Conservation (phyloP, 2,329 filamentous ascomycete species). For the Bimuria novae-zelandiae region DNA sequence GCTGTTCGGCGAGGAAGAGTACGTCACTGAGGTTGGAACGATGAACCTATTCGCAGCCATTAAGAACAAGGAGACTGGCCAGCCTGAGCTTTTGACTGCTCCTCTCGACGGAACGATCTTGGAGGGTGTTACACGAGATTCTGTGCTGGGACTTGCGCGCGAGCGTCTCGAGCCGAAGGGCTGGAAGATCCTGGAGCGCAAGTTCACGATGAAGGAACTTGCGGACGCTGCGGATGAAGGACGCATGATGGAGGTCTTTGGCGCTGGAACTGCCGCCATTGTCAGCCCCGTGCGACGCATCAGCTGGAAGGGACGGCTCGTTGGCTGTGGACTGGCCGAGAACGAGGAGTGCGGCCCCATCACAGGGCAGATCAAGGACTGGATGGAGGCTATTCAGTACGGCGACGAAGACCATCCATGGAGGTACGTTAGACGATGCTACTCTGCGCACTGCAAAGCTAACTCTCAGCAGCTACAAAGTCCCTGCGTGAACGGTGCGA, state of each 20-base stretch:
- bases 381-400: slow-evolving; percentile 96
- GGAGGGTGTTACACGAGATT: slow-evolving; percentile 92
- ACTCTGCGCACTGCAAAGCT: slow-evolving; percentile 15
- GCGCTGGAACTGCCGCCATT: slow-evolving; percentile 89
- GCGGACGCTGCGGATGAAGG: slow-evolving; percentile 82
- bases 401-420: slow-evolving; percentile 84
- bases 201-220: slow-evolving; percentile 88
- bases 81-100: slow-evolving; percentile 92
- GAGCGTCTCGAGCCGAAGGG: slow-evolving; percentile 83
- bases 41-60: slow-evolving; percentile 97
- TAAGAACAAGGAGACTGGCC: slow-evolving; percentile 81
- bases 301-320: slow-evolving; percentile 79
- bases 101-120: slow-evolving; percentile 96
- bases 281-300: slow-evolving; percentile 90
- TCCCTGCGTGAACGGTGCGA: slow-evolving; percentile 14
- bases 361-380: slow-evolving; percentile 85
- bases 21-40: slow-evolving; percentile 94
- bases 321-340: slow-evolving; percentile 81
- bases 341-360: slow-evolving; percentile 86
- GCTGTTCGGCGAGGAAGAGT: slow-evolving; percentile 95
- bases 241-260: slow-evolving; percentile 89
- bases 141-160: slow-evolving; percentile 80
- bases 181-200: slow-evolving; percentile 86
- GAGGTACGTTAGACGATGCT: slow-evolving; percentile 64
- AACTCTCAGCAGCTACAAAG: slow-evolving; percentile 34